Percentiles rank a stretch among this genome's conserved stretches.
Evolutionary conservation across 75 land plant species (phyloP).

Genomic region (Pinus taeda): DNA sequence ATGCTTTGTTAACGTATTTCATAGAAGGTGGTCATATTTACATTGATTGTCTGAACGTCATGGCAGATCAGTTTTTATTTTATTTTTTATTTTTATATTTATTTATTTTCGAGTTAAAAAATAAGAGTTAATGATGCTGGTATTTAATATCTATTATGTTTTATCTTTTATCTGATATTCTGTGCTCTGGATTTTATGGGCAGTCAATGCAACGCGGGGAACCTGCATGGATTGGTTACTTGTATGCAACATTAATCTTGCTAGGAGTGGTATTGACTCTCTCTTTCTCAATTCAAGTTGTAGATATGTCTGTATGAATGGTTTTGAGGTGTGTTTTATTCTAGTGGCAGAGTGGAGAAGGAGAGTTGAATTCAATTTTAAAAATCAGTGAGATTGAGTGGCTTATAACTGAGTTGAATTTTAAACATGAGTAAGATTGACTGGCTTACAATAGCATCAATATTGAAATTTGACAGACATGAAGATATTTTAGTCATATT

Average conservation of each 20-base stretch:
- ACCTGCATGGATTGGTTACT: constrained; percentile 89
- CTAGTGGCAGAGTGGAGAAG: too few relatives aligned
- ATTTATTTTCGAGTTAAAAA: neutral
- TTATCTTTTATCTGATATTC: neutral
- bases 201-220: constrained; percentile 93
- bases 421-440: too few relatives aligned
- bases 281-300: neutral
- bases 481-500: too few relatives aligned
- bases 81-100: too few relatives aligned
- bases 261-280: constrained; percentile 66
- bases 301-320: neutral
- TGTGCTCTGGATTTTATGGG: constrained; percentile 7
- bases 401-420: too few relatives aligned
- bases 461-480: too few relatives aligned
- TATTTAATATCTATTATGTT: neutral
- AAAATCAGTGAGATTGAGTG: too few relatives aligned
- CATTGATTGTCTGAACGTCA: too few relatives aligned
- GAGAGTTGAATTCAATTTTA: too few relatives aligned
- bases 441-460: too few relatives aligned
- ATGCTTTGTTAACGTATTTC: neutral
- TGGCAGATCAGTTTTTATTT: neutral
- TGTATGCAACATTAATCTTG: constrained; percentile 88
- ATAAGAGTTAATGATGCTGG: neutral
- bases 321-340: too few relatives aligned
- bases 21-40: neutral